Evolutionary conservation across 208 protist genomes (phyloP), one percentile per base, ranked within the genome.

Genomic region (Leishmania tropica): DNA sequence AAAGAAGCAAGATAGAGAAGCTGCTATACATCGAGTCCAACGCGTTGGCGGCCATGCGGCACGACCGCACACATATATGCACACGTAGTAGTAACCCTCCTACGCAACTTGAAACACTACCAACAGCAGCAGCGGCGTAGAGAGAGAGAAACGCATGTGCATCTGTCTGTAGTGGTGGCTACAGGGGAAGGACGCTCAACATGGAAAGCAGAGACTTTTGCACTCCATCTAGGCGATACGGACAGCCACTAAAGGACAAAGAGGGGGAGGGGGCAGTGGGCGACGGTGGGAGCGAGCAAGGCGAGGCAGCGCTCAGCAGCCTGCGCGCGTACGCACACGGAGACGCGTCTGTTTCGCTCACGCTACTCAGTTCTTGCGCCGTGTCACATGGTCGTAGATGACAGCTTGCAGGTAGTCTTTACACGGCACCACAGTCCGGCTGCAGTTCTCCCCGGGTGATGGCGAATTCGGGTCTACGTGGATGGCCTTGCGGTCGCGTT

Each of bases 401-500:
- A 94, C 94, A 0, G 97, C 97, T 80, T 99, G 99, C n/a, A 97
- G 81, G 89, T 99, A 99, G 79, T 99, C 98, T 53, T 97, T 89
- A 48, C 96, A 99, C 11, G 94, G 80, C 77, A 99, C 91, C 6
- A 98, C 98, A 21, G 95, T 95, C 42, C 98, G 88, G 42, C 90
- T 94, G 78, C 96, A 99, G 85, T 99, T 99, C 79, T 99, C 98
- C 11, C 98, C 98, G 0, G 96, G 93, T 28, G 94, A 92, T 2
- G 89, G 75, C 3, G 87, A 93, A 79, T 97, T 96, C 17, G 99
- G 99, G 85, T 99, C 98, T 13, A 99, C 98, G 81, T 99, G 97
- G 83, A 99, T 99, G 3, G 98, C 95, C 88, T 99, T 99, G 45
- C 99, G 92, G 83, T 99, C 99, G 45, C 98, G 92, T 85, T 99